Percentiles rank a stretch among this genome's conserved stretches.
These are phyloP conservation scores for Trypanosoma congolense DNA, from an alignment of 208 protist species.

Conservation along the genomic window DNA sequence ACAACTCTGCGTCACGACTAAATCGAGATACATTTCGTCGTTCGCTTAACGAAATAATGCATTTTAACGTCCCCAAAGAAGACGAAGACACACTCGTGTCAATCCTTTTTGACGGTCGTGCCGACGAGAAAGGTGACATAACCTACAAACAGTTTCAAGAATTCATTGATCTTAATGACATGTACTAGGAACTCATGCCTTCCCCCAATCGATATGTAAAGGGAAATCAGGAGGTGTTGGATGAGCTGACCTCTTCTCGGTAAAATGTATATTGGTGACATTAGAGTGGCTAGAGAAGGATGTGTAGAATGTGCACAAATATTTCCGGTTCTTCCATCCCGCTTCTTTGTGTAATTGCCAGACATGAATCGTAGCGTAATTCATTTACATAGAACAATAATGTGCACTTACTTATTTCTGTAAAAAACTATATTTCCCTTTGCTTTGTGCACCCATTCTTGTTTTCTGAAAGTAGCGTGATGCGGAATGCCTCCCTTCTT, in stretches of 20 bases:
- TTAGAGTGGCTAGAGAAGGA: constrained; percentile 1
- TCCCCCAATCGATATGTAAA: too few species aligned
- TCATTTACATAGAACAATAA: too few species aligned
- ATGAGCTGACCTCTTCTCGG: constrained; percentile 1
- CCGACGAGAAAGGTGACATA: constrained; percentile 77
- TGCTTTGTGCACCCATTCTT: too few species aligned
- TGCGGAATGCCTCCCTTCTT: constrained; percentile 11
- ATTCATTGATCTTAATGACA: constrained; percentile 48
- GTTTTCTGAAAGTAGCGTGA: constrained; percentile 7
- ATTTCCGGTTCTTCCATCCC: too few species aligned
- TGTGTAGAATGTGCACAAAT: too few species aligned
- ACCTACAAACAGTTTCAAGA: constrained; percentile 86
- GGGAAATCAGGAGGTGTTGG: too few species aligned
- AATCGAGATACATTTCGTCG: constrained; percentile 66
- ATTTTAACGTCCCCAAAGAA: constrained; percentile 69
- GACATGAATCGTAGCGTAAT: too few species aligned
- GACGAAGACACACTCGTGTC: constrained; percentile 80
- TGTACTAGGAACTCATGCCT: too few species aligned
- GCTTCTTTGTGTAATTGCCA: too few species aligned
- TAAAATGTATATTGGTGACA: constrained; percentile 1
- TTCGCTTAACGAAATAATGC: constrained; percentile 74
- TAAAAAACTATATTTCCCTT: too few species aligned
- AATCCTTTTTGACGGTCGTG: constrained; percentile 76
- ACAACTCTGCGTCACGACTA: constrained; percentile 63
- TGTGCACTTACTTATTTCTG: too few species aligned